Percentiles rank a stretch among this genome's conserved stretches.
Conservation (phyloP, 2,329 filamentous ascomycete species). For the Helotiales sp. region DNA sequence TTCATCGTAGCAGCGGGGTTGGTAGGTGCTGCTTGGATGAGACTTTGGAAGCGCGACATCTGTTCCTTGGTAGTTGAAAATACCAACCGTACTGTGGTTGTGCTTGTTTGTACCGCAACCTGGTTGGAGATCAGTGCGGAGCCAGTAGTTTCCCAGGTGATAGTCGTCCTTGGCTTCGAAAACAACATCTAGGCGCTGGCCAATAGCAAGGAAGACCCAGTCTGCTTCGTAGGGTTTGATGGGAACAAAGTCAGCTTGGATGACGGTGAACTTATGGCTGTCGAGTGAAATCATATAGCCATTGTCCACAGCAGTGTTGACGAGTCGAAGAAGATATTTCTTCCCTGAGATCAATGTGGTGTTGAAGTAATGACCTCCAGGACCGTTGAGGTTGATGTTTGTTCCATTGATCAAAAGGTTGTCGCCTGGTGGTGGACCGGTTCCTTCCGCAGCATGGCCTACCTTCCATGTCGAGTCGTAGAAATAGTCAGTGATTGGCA, state of each 20-base stretch:
- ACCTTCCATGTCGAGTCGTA: conserved; percentile 23
- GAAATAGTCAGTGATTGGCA: conserved; percentile 24
- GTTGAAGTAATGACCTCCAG: conserved; percentile 24
- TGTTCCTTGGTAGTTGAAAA: conserved; percentile 19
- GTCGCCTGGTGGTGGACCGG: conserved; percentile 24
- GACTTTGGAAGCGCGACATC: conserved; percentile 1
- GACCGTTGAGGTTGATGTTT: conserved; percentile 6
- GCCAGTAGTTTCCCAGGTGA: conserved; percentile 44
- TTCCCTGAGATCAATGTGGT: conserved; percentile 39
- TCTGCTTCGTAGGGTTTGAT: conserved; percentile 62
- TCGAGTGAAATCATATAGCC: conserved; percentile 48
- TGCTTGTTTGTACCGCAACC: conserved; percentile 17
- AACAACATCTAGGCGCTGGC: conserved; percentile 45
- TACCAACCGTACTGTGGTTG: conserved; percentile 16
- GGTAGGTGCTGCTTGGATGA: neutral
- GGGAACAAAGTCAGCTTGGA: conserved; percentile 64
- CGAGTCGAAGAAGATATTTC: conserved; percentile 45
- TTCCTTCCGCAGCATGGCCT: conserved; percentile 21
- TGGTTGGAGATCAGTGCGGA: conserved; percentile 39
- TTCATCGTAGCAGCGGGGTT: conserved; percentile 2
- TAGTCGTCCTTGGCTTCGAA: conserved; percentile 46
- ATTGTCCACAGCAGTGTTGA: conserved; percentile 45
- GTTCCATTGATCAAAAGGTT: conserved; percentile 27
- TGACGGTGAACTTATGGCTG: conserved; percentile 54
- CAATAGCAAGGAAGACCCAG: conserved; percentile 59